Base-by-base conservation (phyloP, 75 land plant genomes). In the Picea glauca region DNA sequence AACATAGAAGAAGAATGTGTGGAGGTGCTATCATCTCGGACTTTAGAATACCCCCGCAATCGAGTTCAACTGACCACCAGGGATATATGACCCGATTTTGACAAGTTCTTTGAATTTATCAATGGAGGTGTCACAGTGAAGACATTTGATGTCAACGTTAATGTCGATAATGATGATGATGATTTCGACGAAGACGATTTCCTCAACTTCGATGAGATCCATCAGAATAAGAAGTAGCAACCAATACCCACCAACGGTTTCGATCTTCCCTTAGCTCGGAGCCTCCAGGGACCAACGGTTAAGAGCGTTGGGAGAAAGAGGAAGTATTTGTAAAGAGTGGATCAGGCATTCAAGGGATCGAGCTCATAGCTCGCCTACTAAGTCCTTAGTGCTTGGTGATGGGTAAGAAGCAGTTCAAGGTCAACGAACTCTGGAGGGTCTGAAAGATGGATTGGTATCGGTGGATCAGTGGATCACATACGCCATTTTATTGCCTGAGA, bases 321-420 rank as follows among this genome's bases (percentile, higher is more conserved):
- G 50, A 74, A 56, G 76, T 21, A 74, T 50, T 21, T 50, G 30
- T 77, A 60, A 50, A 77, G 78, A 62, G 88, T 26, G 88, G 20
- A 86, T 87, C 38, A 70, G 88, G 21, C 85, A 82, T 26, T 26
- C 26, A 26, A 26, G 26, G 26, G 26, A 26, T 26, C 26, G 26
- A 26, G 26, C 26, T 26, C 26, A 26, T 26, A 26, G 26, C 26
- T 26, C 26, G 26, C 26, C 26, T 26, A 26, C 26, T 26, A 26
- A 26, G 26, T 26, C 26, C 26, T 26, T 26, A 26, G 26, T 0
- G 26, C 26, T 26, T 26, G 26, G 26, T 26, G 26, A 26, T 26
- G 26, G 26, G 26, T 26, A 26, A 26, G 26, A 26, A 26, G 26
- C 26, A 26, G 26, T 26, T 26, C 26, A 26, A 26, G 26, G 26